Evolutionary conservation across 345 rosid genomes (phyloP), one percentile per base, ranked within the genome.

Genomic region (Triadica sebifera): DNA sequence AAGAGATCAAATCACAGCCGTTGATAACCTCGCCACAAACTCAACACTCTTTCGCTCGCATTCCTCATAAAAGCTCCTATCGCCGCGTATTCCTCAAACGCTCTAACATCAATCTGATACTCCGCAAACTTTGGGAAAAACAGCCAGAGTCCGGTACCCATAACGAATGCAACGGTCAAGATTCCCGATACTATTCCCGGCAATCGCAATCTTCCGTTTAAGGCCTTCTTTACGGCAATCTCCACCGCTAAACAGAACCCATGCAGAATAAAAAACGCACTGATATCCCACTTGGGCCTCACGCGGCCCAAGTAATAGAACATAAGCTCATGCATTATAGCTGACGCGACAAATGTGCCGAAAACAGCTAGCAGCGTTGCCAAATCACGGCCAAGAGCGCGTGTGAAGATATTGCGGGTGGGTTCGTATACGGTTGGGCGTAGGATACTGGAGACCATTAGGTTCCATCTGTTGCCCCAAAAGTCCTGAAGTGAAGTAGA

Each of bases 391-490:
- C 89, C 89, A 2, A 80, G 24, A 37, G 74, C 12, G 1, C 59
- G 53, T 0, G 83, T 59, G 45, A 56, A 49, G 37, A 79, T 2
- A 1, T 74, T 9, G 0, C 80, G 72, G 19, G 25, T 68, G 0
- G 93, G 93, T 13, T 85, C 83, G 70, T 89, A 89, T 0, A 92
- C 87, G 12, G 96, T 82, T 1, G 90, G 89, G 19, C 80, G 86
- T 0, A 92, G 69, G 81, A 90, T 89, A 5, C 83, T 43, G 0
- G 85, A 41, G 70, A 89, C 93, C 86, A 76, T 80, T 29, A 93
- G 75, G 78, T 93, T 93, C 94, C 96, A 89, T 76, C 93, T 80
- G 46, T 68, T 80, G 6, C 96, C 93, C 97, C 93, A 90, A 22
- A 93, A 90, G 50, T 93, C 94, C 8, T 90, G 97, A 0, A 92